Evolutionary conservation across 108 stramenopile genomes (phyloP).

Genomic region (Skeletonema grethae): DNA sequence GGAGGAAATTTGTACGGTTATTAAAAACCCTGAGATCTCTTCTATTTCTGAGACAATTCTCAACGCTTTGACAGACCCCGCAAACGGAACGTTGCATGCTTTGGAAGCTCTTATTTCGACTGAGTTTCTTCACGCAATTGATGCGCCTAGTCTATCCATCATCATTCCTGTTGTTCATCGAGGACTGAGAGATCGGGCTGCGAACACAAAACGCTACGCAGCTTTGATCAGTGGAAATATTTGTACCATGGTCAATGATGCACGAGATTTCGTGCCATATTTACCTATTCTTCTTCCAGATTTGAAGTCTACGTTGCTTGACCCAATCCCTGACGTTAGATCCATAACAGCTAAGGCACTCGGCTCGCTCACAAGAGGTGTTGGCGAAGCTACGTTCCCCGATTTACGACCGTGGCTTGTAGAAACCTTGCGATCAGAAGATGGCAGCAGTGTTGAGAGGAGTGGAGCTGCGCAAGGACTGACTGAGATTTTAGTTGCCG

Average conservation of each 20-base stretch:
- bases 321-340: slow-evolving; percentile 96
- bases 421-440: slow-evolving; percentile 78
- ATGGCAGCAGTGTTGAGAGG: slow-evolving; percentile 88
- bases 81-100: slow-evolving; percentile 68
- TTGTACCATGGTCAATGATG: slow-evolving; percentile 95
- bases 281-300: slow-evolving; percentile 91
- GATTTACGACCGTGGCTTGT: slow-evolving; percentile 96
- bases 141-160: slow-evolving; percentile 97
- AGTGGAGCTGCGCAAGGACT: slow-evolving; percentile 98
- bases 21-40: slow-evolving; percentile 96
- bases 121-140: slow-evolving; percentile 97
- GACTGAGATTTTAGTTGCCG: slow-evolving; percentile 88
- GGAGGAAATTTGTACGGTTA: slow-evolving; percentile 94
- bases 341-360: slow-evolving; percentile 92
- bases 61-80: slow-evolving; percentile 93
- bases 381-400: slow-evolving; percentile 90
- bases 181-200: slow-evolving; percentile 92
- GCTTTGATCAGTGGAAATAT: slow-evolving; percentile 98
- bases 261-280: slow-evolving; percentile 94
- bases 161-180: slow-evolving; percentile 97
- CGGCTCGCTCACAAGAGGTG: slow-evolving; percentile 89
- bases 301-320: slow-evolving; percentile 86
- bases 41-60: slow-evolving; percentile 76
- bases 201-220: slow-evolving; percentile 93
- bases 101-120: slow-evolving; percentile 88